These are phyloP conservation scores for Echinochloa phyllopogon DNA, from an alignment of 176 grass and related monocot species.

Conservation along the genomic window DNA sequence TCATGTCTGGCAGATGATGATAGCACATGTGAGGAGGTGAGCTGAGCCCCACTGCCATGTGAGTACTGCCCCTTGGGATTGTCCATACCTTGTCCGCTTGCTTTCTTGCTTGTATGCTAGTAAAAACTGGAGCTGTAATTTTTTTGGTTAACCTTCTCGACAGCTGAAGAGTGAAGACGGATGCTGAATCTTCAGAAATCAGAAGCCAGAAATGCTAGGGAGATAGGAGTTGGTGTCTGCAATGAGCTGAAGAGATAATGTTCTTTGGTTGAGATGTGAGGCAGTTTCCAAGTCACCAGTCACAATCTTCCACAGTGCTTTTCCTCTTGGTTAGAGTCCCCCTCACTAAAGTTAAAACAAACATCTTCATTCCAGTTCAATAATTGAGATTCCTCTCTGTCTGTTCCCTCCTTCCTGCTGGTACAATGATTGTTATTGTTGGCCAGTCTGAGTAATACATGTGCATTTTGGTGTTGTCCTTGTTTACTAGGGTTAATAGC, in stretches of 20 bases:
- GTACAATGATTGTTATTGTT: conserved; percentile 37
- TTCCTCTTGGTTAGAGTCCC: conserved; percentile 12
- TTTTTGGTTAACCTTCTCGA: conserved; percentile 13
- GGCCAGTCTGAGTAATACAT: conserved; percentile 30
- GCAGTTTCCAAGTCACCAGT: conserved; percentile 39
- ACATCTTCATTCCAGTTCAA: conserved; percentile 28
- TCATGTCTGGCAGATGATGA: conserved; percentile 38
- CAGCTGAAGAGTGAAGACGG: conserved; percentile 27
- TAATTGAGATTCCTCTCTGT: conserved; percentile 53
- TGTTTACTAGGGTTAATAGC: conserved; percentile 29
- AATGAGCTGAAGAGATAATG: conserved; percentile 38
- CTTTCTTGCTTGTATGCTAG: conserved; percentile 17
- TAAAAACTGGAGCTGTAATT: conserved; percentile 8
- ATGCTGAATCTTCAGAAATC: conserved; percentile 22
- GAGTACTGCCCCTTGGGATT: conserved; percentile 29
- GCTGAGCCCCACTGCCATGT: conserved; percentile 43
- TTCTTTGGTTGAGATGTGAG: conserved; percentile 28
- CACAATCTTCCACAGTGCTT: conserved; percentile 27
- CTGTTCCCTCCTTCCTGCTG: conserved; percentile 15
- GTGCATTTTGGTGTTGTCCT: conserved; percentile 24
- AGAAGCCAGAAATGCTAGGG: conserved; percentile 13
- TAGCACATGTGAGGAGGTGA: conserved; percentile 21
- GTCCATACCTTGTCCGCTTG: conserved; percentile 22
- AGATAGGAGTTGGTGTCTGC: conserved; percentile 16
- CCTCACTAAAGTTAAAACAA: conserved; percentile 38